These are phyloP conservation scores for Thamnidium elegans DNA, from an alignment of 192 early-diverging fungal species.

Conservation along the genomic window DNA sequence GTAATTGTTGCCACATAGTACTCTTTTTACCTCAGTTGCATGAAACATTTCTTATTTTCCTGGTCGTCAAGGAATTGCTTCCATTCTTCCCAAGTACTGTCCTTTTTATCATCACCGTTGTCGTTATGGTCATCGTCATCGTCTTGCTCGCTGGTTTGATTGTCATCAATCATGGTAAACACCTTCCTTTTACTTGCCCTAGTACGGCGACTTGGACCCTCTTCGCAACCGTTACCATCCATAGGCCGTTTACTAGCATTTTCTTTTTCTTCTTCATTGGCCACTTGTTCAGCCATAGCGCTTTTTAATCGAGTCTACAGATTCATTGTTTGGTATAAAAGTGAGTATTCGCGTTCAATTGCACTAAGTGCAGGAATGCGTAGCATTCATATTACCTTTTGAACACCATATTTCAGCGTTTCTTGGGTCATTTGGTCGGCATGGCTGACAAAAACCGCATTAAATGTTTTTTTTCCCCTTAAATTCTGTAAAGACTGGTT, in stretches of 20 bases:
- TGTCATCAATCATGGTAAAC: conserved; percentile 6
- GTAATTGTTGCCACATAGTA: conserved; percentile 5
- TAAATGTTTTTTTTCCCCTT: too few relatives aligned
- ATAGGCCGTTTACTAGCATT: conserved; percentile 9
- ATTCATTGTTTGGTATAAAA: conserved; percentile 14
- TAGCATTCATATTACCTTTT: conserved; percentile 18
- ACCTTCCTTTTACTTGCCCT: conserved; percentile 14
- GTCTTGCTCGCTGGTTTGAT: neutral
- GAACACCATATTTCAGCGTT: too few relatives aligned
- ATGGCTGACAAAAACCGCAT: too few relatives aligned
- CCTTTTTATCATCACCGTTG: conserved; percentile 2
- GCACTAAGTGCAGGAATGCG: neutral
- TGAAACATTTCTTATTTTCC: conserved; percentile 11
- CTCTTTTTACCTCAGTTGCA: conserved; percentile 13
- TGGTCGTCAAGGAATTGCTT: conserved; percentile 10
- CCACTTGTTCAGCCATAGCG: conserved; percentile 14
- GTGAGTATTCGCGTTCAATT: conserved; percentile 13
- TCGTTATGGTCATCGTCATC: conserved; percentile 9
- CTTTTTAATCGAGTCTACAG: conserved; percentile 9
- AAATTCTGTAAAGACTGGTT: too few relatives aligned
- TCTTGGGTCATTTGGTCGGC: too few relatives aligned
- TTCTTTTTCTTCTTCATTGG: conserved; percentile 13
- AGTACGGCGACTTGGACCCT: conserved; percentile 8
- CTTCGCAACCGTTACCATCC: conserved; percentile 12
- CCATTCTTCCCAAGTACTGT: conserved; percentile 17